A percentile compares a stretch with the other conserved stretches of the same genome.
These are phyloP conservation scores for Chlamydomonas eustigma DNA, from an alignment of 139 green algal genomes.

Conservation along the genomic window DNA sequence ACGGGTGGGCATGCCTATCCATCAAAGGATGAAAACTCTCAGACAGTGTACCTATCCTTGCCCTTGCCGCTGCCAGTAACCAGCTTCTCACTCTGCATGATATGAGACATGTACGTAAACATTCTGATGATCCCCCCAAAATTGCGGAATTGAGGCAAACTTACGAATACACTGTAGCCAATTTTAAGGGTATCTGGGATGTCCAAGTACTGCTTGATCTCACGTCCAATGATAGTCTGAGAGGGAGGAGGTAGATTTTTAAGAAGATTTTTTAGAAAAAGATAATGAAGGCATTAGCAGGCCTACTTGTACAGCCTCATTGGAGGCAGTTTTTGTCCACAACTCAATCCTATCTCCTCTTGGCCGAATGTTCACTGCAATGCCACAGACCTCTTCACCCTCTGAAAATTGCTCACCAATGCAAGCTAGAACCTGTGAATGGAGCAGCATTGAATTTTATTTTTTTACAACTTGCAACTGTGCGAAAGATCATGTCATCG, in stretches of 20 bases:
- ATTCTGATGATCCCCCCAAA: constrained; percentile 7
- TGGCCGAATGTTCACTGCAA: constrained; percentile 87
- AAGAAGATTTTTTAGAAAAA: background rate
- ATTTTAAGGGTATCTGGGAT: constrained; percentile 71
- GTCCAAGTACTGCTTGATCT: constrained; percentile 90
- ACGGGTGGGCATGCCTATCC: too few relatives aligned
- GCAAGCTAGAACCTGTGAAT: constrained; percentile 83
- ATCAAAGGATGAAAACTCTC: too few relatives aligned
- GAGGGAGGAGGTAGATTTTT: background rate
- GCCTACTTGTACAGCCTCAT: constrained; percentile 75
- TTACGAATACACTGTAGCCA: constrained; percentile 84
- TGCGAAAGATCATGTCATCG: background rate
- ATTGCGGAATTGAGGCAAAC: constrained; percentile 15
- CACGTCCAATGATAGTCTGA: constrained; percentile 73
- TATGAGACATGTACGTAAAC: background rate
- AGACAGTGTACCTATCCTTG: constrained; percentile 87
- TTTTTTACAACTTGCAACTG: background rate
- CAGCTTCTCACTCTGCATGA: constrained; percentile 68
- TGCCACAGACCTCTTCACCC: constrained; percentile 91
- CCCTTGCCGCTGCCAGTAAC: constrained; percentile 62
- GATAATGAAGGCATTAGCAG: background rate
- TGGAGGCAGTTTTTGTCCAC: constrained; percentile 90
- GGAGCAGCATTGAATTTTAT: background rate
- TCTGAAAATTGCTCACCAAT: constrained; percentile 98
- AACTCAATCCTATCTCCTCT: constrained; percentile 84